Base-by-base conservation (phyloP, 2,329 filamentous ascomycete genomes). In the Aspergillus awamori region DNA sequence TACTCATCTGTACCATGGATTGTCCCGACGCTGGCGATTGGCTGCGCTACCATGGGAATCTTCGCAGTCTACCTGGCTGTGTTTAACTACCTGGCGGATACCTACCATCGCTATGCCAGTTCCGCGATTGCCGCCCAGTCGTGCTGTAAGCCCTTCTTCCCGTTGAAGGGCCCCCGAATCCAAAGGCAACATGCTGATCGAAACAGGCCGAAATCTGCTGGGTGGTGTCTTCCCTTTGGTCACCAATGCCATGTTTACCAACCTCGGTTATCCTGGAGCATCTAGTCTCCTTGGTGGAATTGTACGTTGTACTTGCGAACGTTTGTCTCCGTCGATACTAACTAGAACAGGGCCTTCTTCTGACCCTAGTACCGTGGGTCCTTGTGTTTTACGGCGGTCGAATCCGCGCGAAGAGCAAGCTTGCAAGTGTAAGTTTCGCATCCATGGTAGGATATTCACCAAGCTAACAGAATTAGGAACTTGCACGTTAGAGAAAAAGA, bases 81-180 rank as follows among this genome's bases (percentile, higher is more conserved):
- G 0, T 97, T 97, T 80, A 97, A 97, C 73, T 97, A 96, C 69
- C 83, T 97, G 1, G 92, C 93, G 20, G 93, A 97, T 72, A 89
- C 89, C 1, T 97, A 97, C 75, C 89, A 93, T 72, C 82, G 85
- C 2, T 97, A 94, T 69, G 92, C 93, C 0, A 92, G 89, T 41
- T 95, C 91, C 0, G 93, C 93, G 0, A 80, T 97, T 5, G 93
- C 93, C 0, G 92, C 93, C 0, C 92, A 97, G 79, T 90, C 87
- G 15, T 96, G 91, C 73, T 94, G 91, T 77, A 70, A 45, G 75
- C 66, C 3, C 2, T 8, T 2, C 7, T 17, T n/a, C 24, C 7
- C 28, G 15, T 17, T 13, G 5, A 15, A 55, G 5, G 8, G 11
- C 30, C 8, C 8, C 8, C 28, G 8, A 10, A 30, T 30, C 28